Evolutionary conservation across 192 early-diverging fungal species (phyloP), one percentile per base, ranked within the genome.

Genomic region (Allomyces javanicus): DNA sequence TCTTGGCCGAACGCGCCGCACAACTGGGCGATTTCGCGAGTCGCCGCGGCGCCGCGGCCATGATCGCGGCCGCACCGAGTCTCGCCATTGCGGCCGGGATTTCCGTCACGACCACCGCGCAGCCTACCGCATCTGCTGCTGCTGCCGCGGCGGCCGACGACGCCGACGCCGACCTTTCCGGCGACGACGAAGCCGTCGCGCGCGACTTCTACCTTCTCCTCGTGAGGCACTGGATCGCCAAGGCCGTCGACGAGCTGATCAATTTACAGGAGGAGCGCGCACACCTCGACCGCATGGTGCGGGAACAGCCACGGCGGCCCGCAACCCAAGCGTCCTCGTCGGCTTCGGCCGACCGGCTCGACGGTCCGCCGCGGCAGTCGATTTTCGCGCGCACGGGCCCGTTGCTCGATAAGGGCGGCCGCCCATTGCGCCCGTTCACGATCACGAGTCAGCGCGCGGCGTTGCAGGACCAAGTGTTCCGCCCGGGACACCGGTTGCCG

Each of bases 401-500:
- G 50, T 12, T 58, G 17, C 21, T 58, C 17, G 50, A 58, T n/a
- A 14, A n/a, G 17, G 17, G 62, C 9, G 75, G 74, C 0, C 71
- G 78, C 67, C 86, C 86, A 0, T 75, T 90, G 25, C 85, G 86
- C 61, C 93, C 94, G 23, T 99, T 99, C 79, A 78, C 90, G 24
- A 83, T 99, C 44, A 91, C 88, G 1, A 88, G 76, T 67, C 73
- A 87, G 66, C 82, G 89, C 7, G 78, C 87, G 67, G 77, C 79
- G 50, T 78, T 95, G 62, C 79, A 79, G 63, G 76, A 93, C 26
- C 78, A 82, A 24, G 94, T 97, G 14, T 99, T 93, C 70, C 63
- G 86, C 23, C 90, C 89, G 1, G 84, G 88, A 12, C 88, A 89
- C 72, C 86, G 81, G 25, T 68, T 99, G 66, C 96, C 96, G 9